Evolutionary conservation across 2,329 filamentous ascomycete genomes (phyloP).

Genomic region (Lithohypha guttulata): DNA sequence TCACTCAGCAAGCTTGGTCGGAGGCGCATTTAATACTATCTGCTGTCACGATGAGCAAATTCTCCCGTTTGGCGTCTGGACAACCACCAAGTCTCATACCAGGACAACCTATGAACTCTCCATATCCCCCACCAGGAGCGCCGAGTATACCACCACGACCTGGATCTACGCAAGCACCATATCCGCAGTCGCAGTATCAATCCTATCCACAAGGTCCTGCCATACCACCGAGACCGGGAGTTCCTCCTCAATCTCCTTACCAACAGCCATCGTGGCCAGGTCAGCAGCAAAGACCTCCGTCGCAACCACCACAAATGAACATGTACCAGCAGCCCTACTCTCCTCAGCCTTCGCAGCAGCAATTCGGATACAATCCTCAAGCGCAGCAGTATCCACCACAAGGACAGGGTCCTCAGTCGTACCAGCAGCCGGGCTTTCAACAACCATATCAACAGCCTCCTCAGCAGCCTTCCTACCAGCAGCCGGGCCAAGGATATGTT

Average conservation of each 20-base stretch:
- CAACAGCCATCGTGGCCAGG: conserved; percentile 28
- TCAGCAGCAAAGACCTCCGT: conserved; percentile 32
- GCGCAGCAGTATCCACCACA: conserved; percentile 29
- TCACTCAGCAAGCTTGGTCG: conserved; percentile 11
- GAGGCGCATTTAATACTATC: conserved; percentile 18
- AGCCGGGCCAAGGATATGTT: conserved; percentile 17
- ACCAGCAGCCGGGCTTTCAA: conserved; percentile 22
- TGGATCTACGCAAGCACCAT: conserved; percentile 28
- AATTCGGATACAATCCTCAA: conserved; percentile 31
- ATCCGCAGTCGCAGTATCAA: conserved; percentile 29
- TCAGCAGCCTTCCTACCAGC: conserved; percentile 24
- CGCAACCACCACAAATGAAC: conserved; percentile 22
- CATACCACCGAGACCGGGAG: conserved; percentile 26
- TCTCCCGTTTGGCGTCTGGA: conserved; percentile 16
- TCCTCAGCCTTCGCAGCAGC: conserved; percentile 24
- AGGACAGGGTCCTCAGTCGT: conserved; percentile 4
- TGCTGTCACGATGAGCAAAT: conserved; percentile 21
- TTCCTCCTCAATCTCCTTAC: conserved; percentile 24
- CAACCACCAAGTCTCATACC: conserved; percentile 7
- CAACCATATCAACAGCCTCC: conserved; percentile 27
- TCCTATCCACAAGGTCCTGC: conserved; percentile 28
- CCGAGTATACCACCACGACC: conserved; percentile 22
- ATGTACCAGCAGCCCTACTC: conserved; percentile 22
- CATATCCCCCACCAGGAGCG: conserved; percentile 8
- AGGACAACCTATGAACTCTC: conserved; percentile 3